phyloP scores from a whole-genome alignment of 345 rosid genomes.

The Eucalyptus sideroxylon region DNA sequence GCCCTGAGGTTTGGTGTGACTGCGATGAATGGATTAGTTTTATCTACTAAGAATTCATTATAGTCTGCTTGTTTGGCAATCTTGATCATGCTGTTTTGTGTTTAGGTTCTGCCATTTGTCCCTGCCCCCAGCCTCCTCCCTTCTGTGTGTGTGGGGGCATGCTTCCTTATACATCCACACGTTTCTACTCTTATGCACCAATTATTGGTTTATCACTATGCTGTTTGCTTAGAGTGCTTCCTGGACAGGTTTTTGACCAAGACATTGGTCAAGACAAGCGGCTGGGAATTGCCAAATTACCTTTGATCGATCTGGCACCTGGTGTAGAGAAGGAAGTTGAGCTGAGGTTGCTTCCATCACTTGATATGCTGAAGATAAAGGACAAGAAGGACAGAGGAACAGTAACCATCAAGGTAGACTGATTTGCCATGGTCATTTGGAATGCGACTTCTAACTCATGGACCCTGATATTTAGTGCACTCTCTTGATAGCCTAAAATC shows the following conservation, averaged over 20 bases:
- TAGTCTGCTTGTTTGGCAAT: background rate
- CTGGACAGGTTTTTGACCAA: constrained; percentile 65
- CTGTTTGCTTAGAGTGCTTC: background rate
- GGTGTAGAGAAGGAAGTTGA: constrained; percentile 45
- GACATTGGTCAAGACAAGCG: constrained; percentile 94
- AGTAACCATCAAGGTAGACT: constrained; percentile 58
- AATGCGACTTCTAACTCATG: background rate
- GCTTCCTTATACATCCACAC: background rate
- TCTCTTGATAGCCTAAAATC: background rate
- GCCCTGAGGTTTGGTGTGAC: background rate
- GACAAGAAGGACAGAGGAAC: constrained; percentile 97
- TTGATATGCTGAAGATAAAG: constrained; percentile 85
- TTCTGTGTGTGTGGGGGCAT: background rate
- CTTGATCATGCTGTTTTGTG: background rate
- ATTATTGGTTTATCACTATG: background rate
- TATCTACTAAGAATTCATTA: background rate
- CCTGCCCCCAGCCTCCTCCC: background rate
- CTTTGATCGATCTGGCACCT: constrained; percentile 45
- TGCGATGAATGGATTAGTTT: background rate
- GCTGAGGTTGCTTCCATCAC: constrained; percentile 66
- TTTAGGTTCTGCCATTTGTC: background rate
- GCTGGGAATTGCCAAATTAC: constrained; percentile 71
- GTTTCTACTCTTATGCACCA: background rate
- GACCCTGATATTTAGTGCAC: background rate
- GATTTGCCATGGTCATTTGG: background rate